Percentiles rank a stretch among this genome's conserved stretches.
Evolutionary conservation across 2,329 filamentous ascomycete species (phyloP).

Genomic region (Beauveria scarabaeidicola): DNA sequence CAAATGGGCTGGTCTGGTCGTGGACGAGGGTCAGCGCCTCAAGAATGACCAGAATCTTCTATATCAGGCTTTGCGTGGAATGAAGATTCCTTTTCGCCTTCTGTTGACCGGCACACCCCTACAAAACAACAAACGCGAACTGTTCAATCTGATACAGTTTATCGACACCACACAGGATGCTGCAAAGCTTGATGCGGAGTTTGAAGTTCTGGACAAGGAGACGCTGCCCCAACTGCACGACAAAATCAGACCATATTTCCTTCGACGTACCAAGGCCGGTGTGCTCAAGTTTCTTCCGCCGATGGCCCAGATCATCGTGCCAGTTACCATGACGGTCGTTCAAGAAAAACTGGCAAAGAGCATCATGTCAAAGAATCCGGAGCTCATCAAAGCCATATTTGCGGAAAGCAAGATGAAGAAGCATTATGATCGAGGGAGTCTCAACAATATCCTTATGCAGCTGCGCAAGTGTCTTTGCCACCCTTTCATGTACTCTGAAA

Average conservation of each 20-base stretch:
- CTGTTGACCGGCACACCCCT: conserved; percentile 86
- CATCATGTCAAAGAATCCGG: conserved; percentile 82
- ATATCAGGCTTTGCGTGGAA: conserved; percentile 62
- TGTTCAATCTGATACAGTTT: conserved; percentile 96
- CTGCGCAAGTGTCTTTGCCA: conserved; percentile 91
- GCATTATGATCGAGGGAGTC: conserved; percentile 59
- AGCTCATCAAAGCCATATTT: conserved; percentile 83
- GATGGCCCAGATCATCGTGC: conserved; percentile 90
- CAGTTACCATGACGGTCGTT: conserved; percentile 87
- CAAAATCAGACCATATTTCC: conserved; percentile 65
- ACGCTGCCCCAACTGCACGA: conserved; percentile 75
- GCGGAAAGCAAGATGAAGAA: conserved; percentile 57
- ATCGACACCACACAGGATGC: conserved; percentile 67
- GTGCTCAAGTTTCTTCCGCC: conserved; percentile 87
- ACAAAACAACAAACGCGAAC: conserved; percentile 89
- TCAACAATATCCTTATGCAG: conserved; percentile 95
- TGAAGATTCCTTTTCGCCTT: conserved; percentile 75
- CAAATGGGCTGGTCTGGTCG: conserved; percentile 79
- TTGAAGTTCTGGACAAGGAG: conserved; percentile 68
- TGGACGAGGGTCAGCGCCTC: conserved; percentile 90
- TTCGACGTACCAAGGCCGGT: conserved; percentile 75
- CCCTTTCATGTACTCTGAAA: conserved; percentile 85
- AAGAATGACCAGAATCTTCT: conserved; percentile 87
- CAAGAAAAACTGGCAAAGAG: conserved; percentile 94
- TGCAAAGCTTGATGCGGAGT: conserved; percentile 64